A percentile compares a stretch with the other conserved stretches of the same genome.
Conservation (phyloP, 2,329 filamentous ascomycete genomes). For the Amphichorda felina region DNA sequence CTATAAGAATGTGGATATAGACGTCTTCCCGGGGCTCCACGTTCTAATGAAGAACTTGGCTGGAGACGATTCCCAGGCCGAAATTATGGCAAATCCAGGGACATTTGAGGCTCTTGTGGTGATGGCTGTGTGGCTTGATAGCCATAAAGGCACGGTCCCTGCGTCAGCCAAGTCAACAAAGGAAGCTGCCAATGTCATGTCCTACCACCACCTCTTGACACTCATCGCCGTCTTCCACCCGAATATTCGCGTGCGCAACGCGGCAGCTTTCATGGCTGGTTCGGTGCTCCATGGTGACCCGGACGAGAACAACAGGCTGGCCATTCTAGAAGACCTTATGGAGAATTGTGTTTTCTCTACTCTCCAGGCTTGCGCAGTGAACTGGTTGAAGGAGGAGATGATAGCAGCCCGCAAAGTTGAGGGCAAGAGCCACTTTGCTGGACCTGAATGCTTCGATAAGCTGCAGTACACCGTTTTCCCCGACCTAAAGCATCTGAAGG, state of each 20-base stretch:
- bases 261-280: constrained; percentile 40
- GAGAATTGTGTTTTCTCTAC: constrained; percentile 54
- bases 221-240: constrained; percentile 47
- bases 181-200: constrained; percentile 34
- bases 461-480: constrained; percentile 53
- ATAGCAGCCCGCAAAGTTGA: constrained; percentile 27
- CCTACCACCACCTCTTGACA: constrained; percentile 47
- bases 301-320: constrained; percentile 43
- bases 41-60: constrained; percentile 41
- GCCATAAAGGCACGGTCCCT: constrained; percentile 29
- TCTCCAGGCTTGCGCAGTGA: constrained; percentile 49
- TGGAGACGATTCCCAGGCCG: constrained; percentile 32
- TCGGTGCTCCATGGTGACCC: constrained; percentile 45
- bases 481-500: constrained; percentile 33
- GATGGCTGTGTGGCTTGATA: constrained; percentile 47
- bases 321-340: constrained; percentile 51
- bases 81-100: constrained; percentile 37
- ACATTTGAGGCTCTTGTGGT: constrained; percentile 48
- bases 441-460: constrained; percentile 41
- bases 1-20: constrained; percentile 37
- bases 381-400: constrained; percentile 53
- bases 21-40: constrained; percentile 50
- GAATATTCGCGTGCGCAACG: constrained; percentile 39
- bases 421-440: constrained; percentile 30
- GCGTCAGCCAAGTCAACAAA: constrained; percentile 11